Percentiles rank a stretch among this genome's conserved stretches.
Evolutionary conservation across 257 asterid species (phyloP).

Genomic region (Nicotiana otophora): DNA sequence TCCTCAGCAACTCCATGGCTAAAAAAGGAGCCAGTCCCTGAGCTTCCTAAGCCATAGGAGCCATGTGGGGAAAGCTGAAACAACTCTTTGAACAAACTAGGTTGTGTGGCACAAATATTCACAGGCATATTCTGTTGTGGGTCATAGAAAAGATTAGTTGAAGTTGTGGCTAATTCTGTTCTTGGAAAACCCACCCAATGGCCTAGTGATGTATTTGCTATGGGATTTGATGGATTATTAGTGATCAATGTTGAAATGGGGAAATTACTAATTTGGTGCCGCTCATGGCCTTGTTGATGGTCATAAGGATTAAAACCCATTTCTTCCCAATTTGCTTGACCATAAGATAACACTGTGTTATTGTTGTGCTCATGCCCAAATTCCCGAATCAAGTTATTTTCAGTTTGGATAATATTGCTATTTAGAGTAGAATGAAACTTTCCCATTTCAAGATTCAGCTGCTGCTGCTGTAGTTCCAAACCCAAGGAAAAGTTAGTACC

Average conservation of each 20-base stretch:
- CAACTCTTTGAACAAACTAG: constrained; percentile 67
- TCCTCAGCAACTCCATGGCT: constrained; percentile 48
- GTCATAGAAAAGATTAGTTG: constrained; percentile 43
- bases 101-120: constrained; percentile 55
- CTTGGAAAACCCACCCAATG: constrained; percentile 40
- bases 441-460: constrained; percentile 28
- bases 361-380: constrained; percentile 10
- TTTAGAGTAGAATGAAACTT: constrained; percentile 14
- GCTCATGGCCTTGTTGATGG: constrained; percentile 12
- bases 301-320: constrained; percentile 21
- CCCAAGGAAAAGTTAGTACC: constrained; percentile 37
- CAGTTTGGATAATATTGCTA: background rate
- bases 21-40: constrained; percentile 31
- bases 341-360: constrained; percentile 17
- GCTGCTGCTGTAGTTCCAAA: constrained; percentile 56
- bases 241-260: constrained; percentile 33
- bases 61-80: constrained; percentile 62
- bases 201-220: constrained; percentile 37
- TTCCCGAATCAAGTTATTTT: constrained; percentile 23
- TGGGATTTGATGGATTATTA: constrained; percentile 8
- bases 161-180: constrained; percentile 13
- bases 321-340: constrained; percentile 44
- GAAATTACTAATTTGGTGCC: constrained; percentile 1
- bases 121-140: constrained; percentile 42
- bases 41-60: constrained; percentile 29